Conservation (phyloP, 2,329 filamentous ascomycete genomes). For the Cryphonectria japonica region DNA sequence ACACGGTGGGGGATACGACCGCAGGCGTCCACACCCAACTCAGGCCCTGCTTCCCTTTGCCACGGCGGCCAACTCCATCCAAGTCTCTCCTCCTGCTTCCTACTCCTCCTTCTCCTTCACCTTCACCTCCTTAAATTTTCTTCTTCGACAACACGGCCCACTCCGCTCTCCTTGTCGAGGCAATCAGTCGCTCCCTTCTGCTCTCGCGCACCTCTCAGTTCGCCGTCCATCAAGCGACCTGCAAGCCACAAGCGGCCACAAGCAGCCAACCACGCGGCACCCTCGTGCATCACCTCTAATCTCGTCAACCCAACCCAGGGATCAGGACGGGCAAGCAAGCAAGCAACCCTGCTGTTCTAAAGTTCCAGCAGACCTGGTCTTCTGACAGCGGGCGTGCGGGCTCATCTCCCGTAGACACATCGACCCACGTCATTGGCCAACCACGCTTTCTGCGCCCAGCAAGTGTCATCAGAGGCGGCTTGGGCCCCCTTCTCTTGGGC, state of each 20-base stretch:
- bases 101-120: neutral
- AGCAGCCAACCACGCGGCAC: neutral
- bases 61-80: neutral
- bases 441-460: neutral
- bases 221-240: neutral
- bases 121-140: neutral
- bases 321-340: neutral
- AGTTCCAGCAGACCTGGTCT: conserved; percentile 7
- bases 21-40: neutral
- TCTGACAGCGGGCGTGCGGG: neutral
- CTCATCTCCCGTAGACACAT: conserved; percentile 13
- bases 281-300: neutral
- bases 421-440: conserved; percentile 17
- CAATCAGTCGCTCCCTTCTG: neutral
- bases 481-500: conserved; percentile 25
- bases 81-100: neutral
- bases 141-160: neutral
- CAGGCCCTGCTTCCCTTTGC: neutral
- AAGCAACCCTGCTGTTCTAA: neutral
- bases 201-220: neutral
- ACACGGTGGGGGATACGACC: neutral
- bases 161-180: neutral
- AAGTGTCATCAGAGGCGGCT: conserved; percentile 22
- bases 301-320: neutral
- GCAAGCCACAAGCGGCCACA: neutral